These are phyloP conservation scores for Lecanicillium sp. DNA, from an alignment of 2,329 filamentous ascomycete species.

Conservation along the genomic window DNA sequence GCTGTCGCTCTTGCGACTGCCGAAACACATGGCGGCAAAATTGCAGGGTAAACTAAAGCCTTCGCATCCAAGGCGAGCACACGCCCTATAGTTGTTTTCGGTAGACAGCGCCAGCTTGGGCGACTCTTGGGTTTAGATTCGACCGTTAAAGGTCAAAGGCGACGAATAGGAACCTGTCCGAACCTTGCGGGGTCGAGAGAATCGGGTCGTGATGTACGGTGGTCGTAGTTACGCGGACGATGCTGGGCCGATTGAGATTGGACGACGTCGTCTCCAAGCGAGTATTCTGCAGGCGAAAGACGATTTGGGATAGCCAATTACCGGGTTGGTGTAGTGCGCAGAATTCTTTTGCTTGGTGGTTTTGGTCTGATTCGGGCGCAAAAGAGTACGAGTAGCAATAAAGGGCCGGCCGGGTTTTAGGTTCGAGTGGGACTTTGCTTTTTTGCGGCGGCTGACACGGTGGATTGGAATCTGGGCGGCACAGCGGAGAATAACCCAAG, in stretches of 20 bases:
- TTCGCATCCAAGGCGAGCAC: conserved; percentile 4
- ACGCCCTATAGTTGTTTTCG: conserved; percentile 1
- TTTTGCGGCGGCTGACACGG: too few relatives aligned
- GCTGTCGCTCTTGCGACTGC: conserved; percentile 42
- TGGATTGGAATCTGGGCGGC: too few relatives aligned
- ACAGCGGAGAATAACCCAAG: too few relatives aligned
- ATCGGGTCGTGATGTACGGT: background rate
- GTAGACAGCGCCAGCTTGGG: conserved; percentile 3
- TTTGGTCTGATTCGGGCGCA: too few relatives aligned
- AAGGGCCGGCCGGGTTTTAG: background rate
- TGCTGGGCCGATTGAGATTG: background rate
- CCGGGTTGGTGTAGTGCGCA: too few relatives aligned
- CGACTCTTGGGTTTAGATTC: background rate
- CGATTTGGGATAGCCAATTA: too few relatives aligned
- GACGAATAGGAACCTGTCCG: background rate
- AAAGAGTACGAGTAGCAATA: background rate
- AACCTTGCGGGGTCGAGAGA: background rate
- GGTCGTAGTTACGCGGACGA: background rate
- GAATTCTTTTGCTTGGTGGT: too few relatives aligned
- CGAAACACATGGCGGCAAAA: conserved; percentile 52
- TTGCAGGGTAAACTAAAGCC: background rate
- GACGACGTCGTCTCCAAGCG: background rate
- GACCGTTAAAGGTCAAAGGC: background rate
- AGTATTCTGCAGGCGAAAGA: too few relatives aligned
- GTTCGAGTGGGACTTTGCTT: background rate